These are phyloP conservation scores for Ophiorrhiza pumila DNA, from an alignment of 257 asterid genomes.

Conservation along the genomic window DNA sequence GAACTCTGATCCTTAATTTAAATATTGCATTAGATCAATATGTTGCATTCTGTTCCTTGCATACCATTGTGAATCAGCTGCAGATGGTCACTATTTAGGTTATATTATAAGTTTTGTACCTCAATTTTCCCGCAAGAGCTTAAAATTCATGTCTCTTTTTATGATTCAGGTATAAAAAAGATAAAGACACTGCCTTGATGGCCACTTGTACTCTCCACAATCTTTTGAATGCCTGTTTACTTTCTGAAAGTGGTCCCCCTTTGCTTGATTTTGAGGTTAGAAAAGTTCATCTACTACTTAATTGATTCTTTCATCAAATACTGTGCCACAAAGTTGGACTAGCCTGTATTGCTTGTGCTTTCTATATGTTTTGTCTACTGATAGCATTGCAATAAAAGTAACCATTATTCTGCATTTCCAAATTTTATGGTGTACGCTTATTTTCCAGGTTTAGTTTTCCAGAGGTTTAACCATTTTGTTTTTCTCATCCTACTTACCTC, in stretches of 20 bases:
- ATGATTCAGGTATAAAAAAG: conserved; percentile 75
- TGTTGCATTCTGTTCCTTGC: conserved; percentile 9
- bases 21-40: conserved; percentile 5
- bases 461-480: neutral
- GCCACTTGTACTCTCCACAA: conserved; percentile 88
- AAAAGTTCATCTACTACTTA: conserved; percentile 13
- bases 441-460: neutral
- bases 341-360: neutral
- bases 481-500: neutral
- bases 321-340: neutral
- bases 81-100: neutral
- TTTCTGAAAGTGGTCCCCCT: conserved; percentile 85
- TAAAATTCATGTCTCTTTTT: neutral
- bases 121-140: conserved; percentile 6
- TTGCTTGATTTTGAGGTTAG: conserved; percentile 94
- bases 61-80: conserved; percentile 2
- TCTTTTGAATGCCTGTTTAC: conserved; percentile 79
- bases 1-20: conserved; percentile 7
- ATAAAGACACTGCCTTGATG: conserved; percentile 68
- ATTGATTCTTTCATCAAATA: neutral
- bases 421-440: neutral
- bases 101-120: neutral
- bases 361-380: neutral
- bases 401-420: neutral
- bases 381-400: neutral